phyloP scores from a whole-genome alignment of 805 yeast species.

The Barnettozyma sp. region DNA sequence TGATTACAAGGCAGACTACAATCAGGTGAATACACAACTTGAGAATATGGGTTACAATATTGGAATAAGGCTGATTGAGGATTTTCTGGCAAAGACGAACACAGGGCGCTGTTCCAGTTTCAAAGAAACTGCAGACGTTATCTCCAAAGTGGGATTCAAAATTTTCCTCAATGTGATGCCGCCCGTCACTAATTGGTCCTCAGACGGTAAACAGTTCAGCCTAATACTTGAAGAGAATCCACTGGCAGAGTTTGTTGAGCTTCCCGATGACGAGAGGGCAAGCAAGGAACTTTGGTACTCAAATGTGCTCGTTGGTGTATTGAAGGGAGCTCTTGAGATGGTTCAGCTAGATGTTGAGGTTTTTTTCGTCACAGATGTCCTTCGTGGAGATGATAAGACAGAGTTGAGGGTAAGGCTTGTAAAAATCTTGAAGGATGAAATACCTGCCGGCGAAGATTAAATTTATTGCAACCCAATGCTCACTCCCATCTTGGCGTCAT shows the following conservation, averaged over 20 bases:
- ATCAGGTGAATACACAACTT: constrained; percentile 73
- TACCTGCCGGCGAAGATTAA: constrained; percentile 93
- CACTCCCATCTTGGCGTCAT: background rate
- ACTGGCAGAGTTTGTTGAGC: constrained; percentile 88
- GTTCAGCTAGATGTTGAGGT: constrained; percentile 90
- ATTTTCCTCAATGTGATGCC: constrained; percentile 83
- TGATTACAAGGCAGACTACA: constrained; percentile 71
- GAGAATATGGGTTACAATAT: constrained; percentile 94
- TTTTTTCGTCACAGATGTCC: constrained; percentile 66
- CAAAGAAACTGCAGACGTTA: constrained; percentile 80
- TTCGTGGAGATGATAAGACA: constrained; percentile 77
- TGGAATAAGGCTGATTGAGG: constrained; percentile 87
- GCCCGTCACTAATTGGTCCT: constrained; percentile 63
- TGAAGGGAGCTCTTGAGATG: constrained; percentile 91
- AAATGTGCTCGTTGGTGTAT: constrained; percentile 81
- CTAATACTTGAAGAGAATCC: constrained; percentile 80
- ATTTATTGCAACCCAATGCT: background rate
- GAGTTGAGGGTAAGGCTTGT: constrained; percentile 70
- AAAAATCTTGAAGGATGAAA: constrained; percentile 79
- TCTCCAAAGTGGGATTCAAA: constrained; percentile 84
- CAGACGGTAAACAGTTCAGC: constrained; percentile 68
- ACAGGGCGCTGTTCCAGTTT: constrained; percentile 73
- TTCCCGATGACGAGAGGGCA: constrained; percentile 74
- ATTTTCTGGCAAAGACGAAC: constrained; percentile 84
- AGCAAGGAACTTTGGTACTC: constrained; percentile 83